Conservation (phyloP, 1,284 basidiomycete species). For the Trichosporon inkin region DNA sequence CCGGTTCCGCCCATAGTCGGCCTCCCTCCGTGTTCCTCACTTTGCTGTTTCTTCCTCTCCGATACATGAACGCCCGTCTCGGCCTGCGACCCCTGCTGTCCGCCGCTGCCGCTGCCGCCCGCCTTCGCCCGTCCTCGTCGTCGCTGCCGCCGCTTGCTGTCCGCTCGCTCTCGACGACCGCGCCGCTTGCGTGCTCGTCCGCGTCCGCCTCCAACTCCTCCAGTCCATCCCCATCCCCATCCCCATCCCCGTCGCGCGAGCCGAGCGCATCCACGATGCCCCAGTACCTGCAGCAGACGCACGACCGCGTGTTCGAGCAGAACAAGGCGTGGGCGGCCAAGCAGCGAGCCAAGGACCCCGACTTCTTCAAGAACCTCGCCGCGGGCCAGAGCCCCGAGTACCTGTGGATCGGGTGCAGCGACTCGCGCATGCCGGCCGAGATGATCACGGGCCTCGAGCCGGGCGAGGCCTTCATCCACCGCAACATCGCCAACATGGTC, state of each 20-base stretch:
- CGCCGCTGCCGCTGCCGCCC: background rate
- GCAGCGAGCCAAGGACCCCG: conserved; percentile 16
- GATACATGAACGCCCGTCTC: conserved; percentile 7
- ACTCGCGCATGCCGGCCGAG: conserved; percentile 26
- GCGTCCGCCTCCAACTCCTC: background rate
- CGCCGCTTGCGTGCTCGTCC: background rate
- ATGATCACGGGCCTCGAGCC: conserved; percentile 22
- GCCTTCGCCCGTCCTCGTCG: too few relatives aligned
- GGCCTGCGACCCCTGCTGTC: background rate
- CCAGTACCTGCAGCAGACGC: conserved; percentile 11
- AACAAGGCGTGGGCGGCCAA: conserved; percentile 16
- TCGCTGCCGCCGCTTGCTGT: background rate
- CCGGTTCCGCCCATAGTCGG: too few relatives aligned
- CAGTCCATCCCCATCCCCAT: background rate
- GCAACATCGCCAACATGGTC: conserved; percentile 26
- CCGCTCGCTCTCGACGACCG: background rate
- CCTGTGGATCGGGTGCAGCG: conserved; percentile 24
- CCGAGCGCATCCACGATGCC: background rate
- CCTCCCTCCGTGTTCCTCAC: background rate
- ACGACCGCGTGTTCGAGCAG: conserved; percentile 17
- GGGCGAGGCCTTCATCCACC: conserved; percentile 26
- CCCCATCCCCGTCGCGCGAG: background rate
- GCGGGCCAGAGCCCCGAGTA: conserved; percentile 23
- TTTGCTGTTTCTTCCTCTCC: background rate
- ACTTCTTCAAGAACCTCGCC: conserved; percentile 18